A percentile compares a stretch with the other conserved stretches of the same genome.
Conservation (phyloP, 1,139 yeast species). For the Debaryomyces sp. region DNA sequence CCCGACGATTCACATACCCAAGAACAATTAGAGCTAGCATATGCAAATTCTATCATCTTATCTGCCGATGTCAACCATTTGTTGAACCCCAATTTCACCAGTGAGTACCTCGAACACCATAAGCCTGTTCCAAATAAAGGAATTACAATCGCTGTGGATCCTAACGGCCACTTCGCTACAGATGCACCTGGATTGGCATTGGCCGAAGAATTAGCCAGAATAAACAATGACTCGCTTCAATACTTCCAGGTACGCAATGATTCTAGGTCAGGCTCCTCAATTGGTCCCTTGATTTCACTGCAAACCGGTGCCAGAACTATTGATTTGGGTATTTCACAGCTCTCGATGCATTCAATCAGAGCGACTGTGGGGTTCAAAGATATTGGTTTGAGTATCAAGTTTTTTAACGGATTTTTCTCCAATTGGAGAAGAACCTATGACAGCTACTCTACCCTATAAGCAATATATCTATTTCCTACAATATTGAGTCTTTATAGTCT, state of each 20-base stretch:
- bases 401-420: constrained; percentile 63
- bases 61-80: constrained; percentile 72
- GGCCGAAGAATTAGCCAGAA: constrained; percentile 63
- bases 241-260: constrained; percentile 73
- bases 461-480: not conserved
- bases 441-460: constrained; percentile 16
- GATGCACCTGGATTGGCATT: constrained; percentile 72
- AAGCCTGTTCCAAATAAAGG: constrained; percentile 82
- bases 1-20: constrained; percentile 9
- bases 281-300: constrained; percentile 70
- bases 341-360: constrained; percentile 81
- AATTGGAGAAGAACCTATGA: constrained; percentile 52
- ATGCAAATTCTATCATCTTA: constrained; percentile 58
- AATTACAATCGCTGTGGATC: constrained; percentile 67
- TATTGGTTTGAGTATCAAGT: constrained; percentile 65
- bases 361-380: constrained; percentile 76
- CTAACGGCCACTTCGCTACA: constrained; percentile 81
- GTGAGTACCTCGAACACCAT: constrained; percentile 69
- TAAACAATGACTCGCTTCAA: constrained; percentile 65
- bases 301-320: constrained; percentile 75
- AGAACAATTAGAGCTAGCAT: constrained; percentile 32
- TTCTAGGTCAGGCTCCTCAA: constrained; percentile 76
- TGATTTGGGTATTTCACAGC: constrained; percentile 77
- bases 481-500: not conserved
- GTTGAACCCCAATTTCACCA: constrained; percentile 62